Conservation (phyloP, 371 early-diverging fungal species). For the Mucor piriformis region DNA sequence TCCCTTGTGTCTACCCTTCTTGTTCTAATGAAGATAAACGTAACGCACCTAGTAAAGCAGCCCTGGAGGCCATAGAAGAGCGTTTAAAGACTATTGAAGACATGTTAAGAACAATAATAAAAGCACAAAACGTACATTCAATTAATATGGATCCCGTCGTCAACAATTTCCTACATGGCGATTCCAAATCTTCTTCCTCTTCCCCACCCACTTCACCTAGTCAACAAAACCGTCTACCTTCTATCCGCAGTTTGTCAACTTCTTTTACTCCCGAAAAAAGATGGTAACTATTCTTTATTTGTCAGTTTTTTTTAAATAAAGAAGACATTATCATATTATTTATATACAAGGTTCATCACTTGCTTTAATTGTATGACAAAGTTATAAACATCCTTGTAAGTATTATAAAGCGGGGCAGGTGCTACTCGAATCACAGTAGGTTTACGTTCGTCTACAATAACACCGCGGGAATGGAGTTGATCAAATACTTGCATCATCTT, state of each 20-base stretch:
- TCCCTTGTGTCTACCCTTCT: constrained; percentile 56
- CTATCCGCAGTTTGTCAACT: constrained; percentile 40
- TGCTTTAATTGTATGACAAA: constrained; percentile 53
- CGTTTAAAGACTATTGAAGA: constrained; percentile 53
- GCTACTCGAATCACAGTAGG: constrained; percentile 93
- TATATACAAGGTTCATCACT: constrained; percentile 45
- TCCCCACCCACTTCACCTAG: constrained; percentile 23
- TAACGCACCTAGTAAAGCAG: constrained; percentile 45
- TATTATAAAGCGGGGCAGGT: constrained; percentile 89
- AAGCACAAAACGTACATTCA: constrained; percentile 17
- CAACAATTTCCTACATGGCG: constrained; percentile 28
- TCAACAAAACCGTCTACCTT: constrained; percentile 35
- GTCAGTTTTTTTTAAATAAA: background rate
- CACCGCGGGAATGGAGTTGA: constrained; percentile 65
- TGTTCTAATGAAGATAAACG: constrained; percentile 40
- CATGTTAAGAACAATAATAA: constrained; percentile 42
- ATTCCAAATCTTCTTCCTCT: constrained; percentile 26
- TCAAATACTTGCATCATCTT: constrained; percentile 66
- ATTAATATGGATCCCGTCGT: constrained; percentile 22
- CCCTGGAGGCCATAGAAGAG: constrained; percentile 54
- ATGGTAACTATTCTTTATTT: background rate
- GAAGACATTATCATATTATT: constrained; percentile 3
- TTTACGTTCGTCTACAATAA: constrained; percentile 88
- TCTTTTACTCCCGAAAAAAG: constrained; percentile 22
- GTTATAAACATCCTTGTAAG: constrained; percentile 75